Percentiles rank a stretch among this genome's conserved stretches.
Evolutionary conservation across 23 red algal genomes (phyloP).

Genomic region (Gracilaria gracilis): DNA sequence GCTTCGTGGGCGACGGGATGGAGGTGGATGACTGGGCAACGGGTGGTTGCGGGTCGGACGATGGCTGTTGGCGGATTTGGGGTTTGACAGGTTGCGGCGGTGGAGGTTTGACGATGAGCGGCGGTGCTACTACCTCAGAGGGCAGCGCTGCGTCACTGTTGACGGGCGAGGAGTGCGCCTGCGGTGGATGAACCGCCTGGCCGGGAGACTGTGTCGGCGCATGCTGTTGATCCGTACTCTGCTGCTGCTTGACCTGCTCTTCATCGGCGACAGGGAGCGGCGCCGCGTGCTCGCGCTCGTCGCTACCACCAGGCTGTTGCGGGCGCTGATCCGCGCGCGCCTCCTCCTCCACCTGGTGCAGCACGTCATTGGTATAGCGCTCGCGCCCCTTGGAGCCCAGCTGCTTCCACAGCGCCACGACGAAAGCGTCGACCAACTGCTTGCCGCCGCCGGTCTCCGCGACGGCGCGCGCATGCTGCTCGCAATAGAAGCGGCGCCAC

Average conservation of each 20-base stretch:
- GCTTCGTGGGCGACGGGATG: not conserved
- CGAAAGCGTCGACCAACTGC: conserved; percentile 9
- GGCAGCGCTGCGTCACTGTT: too few relatives aligned
- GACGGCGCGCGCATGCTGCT: not conserved
- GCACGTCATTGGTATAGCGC: not conserved
- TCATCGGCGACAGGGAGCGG: too few relatives aligned
- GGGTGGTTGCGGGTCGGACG: not conserved
- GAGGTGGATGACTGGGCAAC: not conserved
- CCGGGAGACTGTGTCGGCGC: too few relatives aligned
- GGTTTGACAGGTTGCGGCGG: not conserved
- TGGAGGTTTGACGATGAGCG: too few relatives aligned
- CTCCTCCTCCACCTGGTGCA: not conserved
- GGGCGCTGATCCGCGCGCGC: too few relatives aligned
- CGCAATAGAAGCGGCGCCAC: conserved; percentile 45
- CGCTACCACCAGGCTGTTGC: too few relatives aligned
- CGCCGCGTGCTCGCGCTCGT: too few relatives aligned
- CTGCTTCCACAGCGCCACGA: conserved; percentile 29
- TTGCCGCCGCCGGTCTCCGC: not conserved
- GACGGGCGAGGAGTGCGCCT: too few relatives aligned
- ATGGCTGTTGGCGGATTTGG: not conserved
- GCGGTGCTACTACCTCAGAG: too few relatives aligned
- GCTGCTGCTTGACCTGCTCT: too few relatives aligned
- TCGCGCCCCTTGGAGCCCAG: conserved; percentile 15
- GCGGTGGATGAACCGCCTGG: too few relatives aligned
- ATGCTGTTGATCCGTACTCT: too few relatives aligned